Percentiles rank a stretch among this genome's conserved stretches.
phyloP scores from a whole-genome alignment of 345 rosid genomes.

The Trapa incisa region DNA sequence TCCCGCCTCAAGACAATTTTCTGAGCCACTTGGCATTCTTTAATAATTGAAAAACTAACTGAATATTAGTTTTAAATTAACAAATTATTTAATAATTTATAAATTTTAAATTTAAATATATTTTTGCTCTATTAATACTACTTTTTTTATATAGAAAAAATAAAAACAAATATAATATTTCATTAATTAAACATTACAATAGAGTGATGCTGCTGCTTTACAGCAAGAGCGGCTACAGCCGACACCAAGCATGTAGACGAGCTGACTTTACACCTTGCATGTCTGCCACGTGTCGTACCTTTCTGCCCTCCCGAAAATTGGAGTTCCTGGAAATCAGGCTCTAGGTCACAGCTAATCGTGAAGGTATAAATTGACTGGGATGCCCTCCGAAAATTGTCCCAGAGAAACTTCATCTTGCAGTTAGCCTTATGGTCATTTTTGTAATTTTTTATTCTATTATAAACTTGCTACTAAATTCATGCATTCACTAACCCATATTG shows the following conservation, averaged over 20 bases:
- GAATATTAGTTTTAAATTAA: too few relatives aligned
- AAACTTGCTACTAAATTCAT: neutral
- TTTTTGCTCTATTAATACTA: too few relatives aligned
- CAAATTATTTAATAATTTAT: too few relatives aligned
- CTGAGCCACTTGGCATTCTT: too few relatives aligned
- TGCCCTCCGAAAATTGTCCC: neutral
- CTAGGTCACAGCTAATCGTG: neutral
- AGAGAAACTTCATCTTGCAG: neutral
- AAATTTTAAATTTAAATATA: too few relatives aligned
- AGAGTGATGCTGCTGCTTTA: too few relatives aligned
- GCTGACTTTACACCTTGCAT: slow-evolving; percentile 2
- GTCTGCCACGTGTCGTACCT: slow-evolving; percentile 7
- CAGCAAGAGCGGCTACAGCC: neutral
- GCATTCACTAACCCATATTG: neutral
- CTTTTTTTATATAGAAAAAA: too few relatives aligned
- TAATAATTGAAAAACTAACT: too few relatives aligned
- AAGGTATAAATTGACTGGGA: neutral
- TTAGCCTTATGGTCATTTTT: neutral
- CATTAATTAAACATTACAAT: too few relatives aligned
- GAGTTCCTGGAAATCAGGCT: neutral
- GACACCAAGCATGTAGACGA: neutral
- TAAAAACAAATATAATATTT: too few relatives aligned
- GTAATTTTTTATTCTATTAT: neutral
- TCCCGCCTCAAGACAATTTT: too few relatives aligned
- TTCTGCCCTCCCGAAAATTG: neutral